Percentiles rank a stretch among this genome's conserved stretches.
phyloP scores from a whole-genome alignment of 2,329 filamentous ascomycete species.

The Zymoseptoria tritici region DNA sequence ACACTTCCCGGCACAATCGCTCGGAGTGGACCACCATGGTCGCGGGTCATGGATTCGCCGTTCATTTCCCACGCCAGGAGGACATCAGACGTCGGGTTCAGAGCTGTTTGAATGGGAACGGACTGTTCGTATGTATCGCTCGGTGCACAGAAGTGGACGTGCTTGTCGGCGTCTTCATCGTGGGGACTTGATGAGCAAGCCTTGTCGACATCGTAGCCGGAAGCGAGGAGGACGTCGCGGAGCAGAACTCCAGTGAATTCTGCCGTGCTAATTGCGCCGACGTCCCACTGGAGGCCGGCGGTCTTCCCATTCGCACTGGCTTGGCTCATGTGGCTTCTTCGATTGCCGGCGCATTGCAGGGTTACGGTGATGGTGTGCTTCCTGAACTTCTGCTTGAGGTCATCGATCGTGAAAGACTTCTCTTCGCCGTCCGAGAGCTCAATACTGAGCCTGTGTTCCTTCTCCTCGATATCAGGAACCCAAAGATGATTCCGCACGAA shows the following conservation, averaged over 20 bases:
- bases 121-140: conserved; percentile 20
- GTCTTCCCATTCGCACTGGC: conserved; percentile 35
- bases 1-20: conserved; percentile 57
- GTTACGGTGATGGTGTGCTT: conserved; percentile 47
- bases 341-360: conserved; percentile 55
- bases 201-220: conserved; percentile 39
- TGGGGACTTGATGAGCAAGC: conserved; percentile 19
- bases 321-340: conserved; percentile 48
- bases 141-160: conserved; percentile 45
- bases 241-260: conserved; percentile 53
- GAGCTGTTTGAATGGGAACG: conserved; percentile 36
- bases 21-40: conserved; percentile 59
- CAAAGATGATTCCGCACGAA: conserved; percentile 59
- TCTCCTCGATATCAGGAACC: conserved; percentile 46
- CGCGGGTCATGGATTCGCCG: conserved; percentile 53
- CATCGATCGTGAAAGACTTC: conserved; percentile 47
- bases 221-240: conserved; percentile 50
- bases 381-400: conserved; percentile 48
- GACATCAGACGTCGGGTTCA: conserved; percentile 55
- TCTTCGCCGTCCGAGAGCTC: conserved; percentile 50
- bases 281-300: conserved; percentile 53
- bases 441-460: conserved; percentile 44
- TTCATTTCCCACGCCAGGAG: conserved; percentile 68
- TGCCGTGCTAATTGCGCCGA: conserved; percentile 54
- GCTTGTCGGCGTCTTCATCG: conserved; percentile 33